phyloP scores from a whole-genome alignment of 2,329 filamentous ascomycete species.

The Diaporthe aspalathi region DNA sequence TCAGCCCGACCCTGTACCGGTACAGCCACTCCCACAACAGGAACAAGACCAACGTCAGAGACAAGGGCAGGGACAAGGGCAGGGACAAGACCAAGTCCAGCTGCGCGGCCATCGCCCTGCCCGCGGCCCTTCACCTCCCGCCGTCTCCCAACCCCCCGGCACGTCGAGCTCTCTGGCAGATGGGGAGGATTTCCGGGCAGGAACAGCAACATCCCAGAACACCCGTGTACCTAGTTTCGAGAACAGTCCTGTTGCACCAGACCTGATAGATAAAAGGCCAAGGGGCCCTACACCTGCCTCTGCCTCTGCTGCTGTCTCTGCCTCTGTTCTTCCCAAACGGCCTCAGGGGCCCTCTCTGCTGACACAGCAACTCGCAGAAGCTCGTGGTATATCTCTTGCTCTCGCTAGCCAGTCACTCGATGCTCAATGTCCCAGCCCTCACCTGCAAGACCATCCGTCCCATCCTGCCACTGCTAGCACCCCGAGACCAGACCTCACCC shows the following conservation, averaged over 20 bases:
- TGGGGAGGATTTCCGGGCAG: constrained; percentile 33
- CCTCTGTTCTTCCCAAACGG: constrained; percentile 54
- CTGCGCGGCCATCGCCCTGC: constrained; percentile 15
- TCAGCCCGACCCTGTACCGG: constrained; percentile 17
- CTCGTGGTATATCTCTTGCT: constrained; percentile 60
- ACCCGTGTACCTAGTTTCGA: constrained; percentile 40
- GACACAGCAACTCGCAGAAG: constrained; percentile 68
- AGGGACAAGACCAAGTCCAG: constrained; percentile 25
- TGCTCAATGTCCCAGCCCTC: constrained; percentile 34
- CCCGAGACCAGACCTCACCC: constrained; percentile 37
- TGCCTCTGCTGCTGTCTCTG: constrained; percentile 30
- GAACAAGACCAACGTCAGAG: constrained; percentile 6
- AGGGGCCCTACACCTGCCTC: constrained; percentile 35
- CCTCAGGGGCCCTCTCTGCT: constrained; percentile 66
- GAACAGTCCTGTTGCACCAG: constrained; percentile 39
- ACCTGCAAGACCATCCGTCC: constrained; percentile 33
- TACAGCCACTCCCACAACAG: constrained; percentile 20
- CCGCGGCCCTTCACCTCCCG: constrained; percentile 7
- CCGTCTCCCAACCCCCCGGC: constrained; percentile 27
- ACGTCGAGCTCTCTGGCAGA: constrained; percentile 31
- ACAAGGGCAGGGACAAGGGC: constrained; percentile 4
- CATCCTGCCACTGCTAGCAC: constrained; percentile 34
- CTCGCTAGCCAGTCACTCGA: constrained; percentile 34
- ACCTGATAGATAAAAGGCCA: constrained; percentile 39
- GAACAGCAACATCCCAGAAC: constrained; percentile 34